These are phyloP conservation scores for Trichoderma breve DNA, from an alignment of 2,329 filamentous ascomycete species.

Conservation along the genomic window DNA sequence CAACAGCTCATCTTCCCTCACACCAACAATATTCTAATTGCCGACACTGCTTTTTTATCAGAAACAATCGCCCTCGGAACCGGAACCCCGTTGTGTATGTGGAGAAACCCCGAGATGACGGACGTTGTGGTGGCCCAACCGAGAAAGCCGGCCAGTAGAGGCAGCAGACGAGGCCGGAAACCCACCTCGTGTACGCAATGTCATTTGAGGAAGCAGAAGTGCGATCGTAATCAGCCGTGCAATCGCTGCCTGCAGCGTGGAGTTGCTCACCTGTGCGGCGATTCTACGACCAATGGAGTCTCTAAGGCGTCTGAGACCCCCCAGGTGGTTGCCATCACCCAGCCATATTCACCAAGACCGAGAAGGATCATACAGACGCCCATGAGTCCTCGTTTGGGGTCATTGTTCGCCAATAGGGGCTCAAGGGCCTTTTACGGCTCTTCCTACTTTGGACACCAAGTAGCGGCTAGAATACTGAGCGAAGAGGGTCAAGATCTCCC, in stretches of 20 bases:
- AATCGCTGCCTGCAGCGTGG: conserved; percentile 13
- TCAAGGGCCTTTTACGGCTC: conserved; percentile 3
- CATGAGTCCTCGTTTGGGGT: conserved; percentile 9
- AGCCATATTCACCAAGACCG: not conserved
- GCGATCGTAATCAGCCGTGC: conserved; percentile 10
- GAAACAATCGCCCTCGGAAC: not conserved
- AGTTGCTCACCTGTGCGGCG: conserved; percentile 8
- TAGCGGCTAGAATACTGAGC: conserved; percentile 1
- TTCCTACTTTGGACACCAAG: conserved; percentile 10
- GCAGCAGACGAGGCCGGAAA: conserved; percentile 9
- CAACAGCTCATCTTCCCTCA: not conserved
- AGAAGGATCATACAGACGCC: conserved; percentile 1
- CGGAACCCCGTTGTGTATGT: not conserved
- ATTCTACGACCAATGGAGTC: not conserved
- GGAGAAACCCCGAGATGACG: not conserved
- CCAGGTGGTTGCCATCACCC: not conserved
- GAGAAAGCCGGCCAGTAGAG: not conserved
- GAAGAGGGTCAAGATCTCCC: conserved; percentile 5
- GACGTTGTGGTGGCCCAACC: not conserved
- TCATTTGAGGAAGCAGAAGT: conserved; percentile 10
- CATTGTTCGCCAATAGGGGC: not conserved
- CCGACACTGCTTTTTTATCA: not conserved
- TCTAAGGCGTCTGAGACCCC: not conserved
- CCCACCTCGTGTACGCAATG: conserved; percentile 13
- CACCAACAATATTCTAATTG: not conserved